Evolutionary conservation across 1,284 basidiomycete species (phyloP).

Genomic region (Apiotrichum gamsii): DNA sequence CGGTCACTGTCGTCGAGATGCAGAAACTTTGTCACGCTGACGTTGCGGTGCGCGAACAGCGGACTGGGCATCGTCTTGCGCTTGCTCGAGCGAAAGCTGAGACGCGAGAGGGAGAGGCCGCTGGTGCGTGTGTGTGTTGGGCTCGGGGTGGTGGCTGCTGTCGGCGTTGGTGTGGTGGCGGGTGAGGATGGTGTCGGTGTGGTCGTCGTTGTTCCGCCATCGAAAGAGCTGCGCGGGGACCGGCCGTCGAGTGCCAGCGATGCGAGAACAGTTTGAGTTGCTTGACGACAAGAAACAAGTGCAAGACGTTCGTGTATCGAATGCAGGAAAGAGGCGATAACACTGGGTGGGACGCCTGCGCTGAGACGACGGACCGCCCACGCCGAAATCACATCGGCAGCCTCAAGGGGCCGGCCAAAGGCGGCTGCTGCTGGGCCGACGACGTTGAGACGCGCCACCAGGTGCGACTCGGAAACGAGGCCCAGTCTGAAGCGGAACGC

Average conservation of each 20-base stretch:
- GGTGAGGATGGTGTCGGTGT: too few relatives aligned
- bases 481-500: conserved; percentile 30
- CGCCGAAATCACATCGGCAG: conserved; percentile 4
- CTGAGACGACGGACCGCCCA: conserved; percentile 28
- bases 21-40: conserved; percentile 13
- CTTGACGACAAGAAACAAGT: background rate
- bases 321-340: conserved; percentile 13
- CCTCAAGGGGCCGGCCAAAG: background rate
- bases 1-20: conserved; percentile 15
- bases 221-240: background rate
- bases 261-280: conserved; percentile 2
- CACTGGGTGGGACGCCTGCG: conserved; percentile 12
- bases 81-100: conserved; percentile 7
- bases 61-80: conserved; percentile 16
- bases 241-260: conserved; percentile 14
- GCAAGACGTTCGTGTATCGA: conserved; percentile 10
- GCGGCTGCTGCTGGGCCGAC: background rate
- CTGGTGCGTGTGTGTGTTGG: too few relatives aligned
- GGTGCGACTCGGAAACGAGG: conserved; percentile 11
- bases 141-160: too few relatives aligned
- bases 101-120: conserved; percentile 11
- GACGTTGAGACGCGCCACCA: conserved; percentile 17
- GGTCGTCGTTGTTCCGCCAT: background rate
- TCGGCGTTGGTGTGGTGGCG: too few relatives aligned
- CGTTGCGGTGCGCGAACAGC: conserved; percentile 12